Conservation (phyloP, 768 basidiomycete species). For the Kwoniella mangroviensis region DNA sequence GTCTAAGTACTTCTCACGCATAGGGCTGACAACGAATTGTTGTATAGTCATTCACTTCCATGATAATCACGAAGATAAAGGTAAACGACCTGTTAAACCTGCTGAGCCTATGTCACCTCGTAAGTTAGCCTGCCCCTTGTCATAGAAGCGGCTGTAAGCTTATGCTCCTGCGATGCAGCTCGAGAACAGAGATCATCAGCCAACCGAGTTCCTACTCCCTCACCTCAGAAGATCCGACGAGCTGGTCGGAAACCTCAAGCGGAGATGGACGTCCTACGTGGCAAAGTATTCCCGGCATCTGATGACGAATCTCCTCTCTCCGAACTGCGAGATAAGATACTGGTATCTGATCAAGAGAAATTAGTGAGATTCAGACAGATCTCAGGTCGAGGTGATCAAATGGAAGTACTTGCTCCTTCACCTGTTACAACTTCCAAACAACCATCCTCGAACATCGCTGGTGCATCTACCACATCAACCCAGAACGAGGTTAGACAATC, state of each 20-base stretch:
- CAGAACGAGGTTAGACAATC: neutral
- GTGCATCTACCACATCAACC: neutral
- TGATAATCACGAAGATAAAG: neutral
- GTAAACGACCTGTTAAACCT: neutral
- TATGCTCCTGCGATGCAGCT: neutral
- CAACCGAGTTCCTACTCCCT: slow-evolving; percentile 18
- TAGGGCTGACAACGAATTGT: neutral
- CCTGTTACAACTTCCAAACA: neutral
- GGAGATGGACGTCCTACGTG: slow-evolving; percentile 8
- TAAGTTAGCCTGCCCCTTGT: neutral
- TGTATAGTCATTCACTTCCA: slow-evolving; percentile 21
- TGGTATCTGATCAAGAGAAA: slow-evolving; percentile 35
- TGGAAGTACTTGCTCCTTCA: slow-evolving; percentile 18
- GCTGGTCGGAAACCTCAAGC: slow-evolving; percentile 7
- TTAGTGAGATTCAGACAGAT: slow-evolving; percentile 37
- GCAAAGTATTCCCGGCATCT: slow-evolving; percentile 21
- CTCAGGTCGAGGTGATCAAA: slow-evolving; percentile 26
- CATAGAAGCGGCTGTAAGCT: too few relatives aligned
- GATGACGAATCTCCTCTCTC: slow-evolving; percentile 32
- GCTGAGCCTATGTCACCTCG: slow-evolving; percentile 22
- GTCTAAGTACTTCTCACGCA: neutral
- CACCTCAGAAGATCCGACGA: slow-evolving; percentile 23
- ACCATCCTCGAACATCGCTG: neutral
- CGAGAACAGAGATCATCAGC: slow-evolving; percentile 7
- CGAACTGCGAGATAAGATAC: slow-evolving; percentile 34